Evolutionary conservation across 1,139 yeast species (phyloP), one percentile per base, ranked within the genome.

Genomic region (Suhomyces yuchorum): DNA sequence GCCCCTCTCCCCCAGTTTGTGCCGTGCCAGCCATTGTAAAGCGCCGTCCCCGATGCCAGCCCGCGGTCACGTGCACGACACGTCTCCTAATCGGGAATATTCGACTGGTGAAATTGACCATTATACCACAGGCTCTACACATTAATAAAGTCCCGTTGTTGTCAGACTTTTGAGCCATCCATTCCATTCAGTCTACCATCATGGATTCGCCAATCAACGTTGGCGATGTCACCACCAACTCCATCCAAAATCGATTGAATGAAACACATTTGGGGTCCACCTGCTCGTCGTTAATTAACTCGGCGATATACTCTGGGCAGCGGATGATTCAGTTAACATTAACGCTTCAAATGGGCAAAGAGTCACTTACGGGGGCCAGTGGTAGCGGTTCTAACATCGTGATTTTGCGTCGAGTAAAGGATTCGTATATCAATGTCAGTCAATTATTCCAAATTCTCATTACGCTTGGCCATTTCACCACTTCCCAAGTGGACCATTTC

Each of bases 191-290:
- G 22, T 12, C 17, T 12, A 8, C 32, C 36, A 34, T 17, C 40
- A 75, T 75, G 79, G 80, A 75, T 43, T 73, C 78, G 9, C 80
- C 80, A n/a, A 60, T 72, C 44, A 61, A 71, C 48, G 62, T 71
- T 28, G 80, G 80, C 41, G 80, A 75, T 57, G 56, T 68, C 46
- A 75, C 80, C 49, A 69, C 79, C 36, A 67, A 67, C 51, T 71
- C 77, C 35, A 75, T 75, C 26, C 70, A 66, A 56, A 63, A 66
- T 56, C 65, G 68, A 40, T 63, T 75, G 44, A 59, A 57, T 37
- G 71, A 68, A 23, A 74, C 80, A 6, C 78, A 72, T 51, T 56
- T 75, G 36, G 47, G 50, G 23, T 53, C 64, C 11, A 56, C 63
- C 17, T 55, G 54, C 35, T 50, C 60, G 11, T 50, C 67, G 4